Percentiles rank a stretch among this genome's conserved stretches.
phyloP scores from a whole-genome alignment of 495 filamentous ascomycete species.

The Lineolata rhizophorae region DNA sequence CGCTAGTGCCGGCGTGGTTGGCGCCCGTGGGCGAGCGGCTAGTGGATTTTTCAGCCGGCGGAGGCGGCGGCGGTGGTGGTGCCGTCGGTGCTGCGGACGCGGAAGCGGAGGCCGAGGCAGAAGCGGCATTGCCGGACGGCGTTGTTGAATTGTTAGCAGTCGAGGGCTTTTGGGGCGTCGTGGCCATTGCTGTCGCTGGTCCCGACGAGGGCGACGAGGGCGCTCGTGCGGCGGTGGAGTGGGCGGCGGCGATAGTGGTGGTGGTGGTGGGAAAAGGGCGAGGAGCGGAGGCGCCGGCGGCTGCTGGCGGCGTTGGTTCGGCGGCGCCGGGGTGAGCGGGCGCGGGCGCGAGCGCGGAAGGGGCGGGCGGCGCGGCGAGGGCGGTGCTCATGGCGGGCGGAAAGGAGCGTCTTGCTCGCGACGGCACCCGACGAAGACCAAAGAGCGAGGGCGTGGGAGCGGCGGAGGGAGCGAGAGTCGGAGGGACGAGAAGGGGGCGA shows the following conservation, averaged over 20 bases:
- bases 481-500: too few relatives aligned
- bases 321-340: constrained; percentile 4
- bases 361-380: constrained; percentile 10
- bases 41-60: constrained; percentile 14
- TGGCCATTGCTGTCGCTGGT: constrained; percentile 6
- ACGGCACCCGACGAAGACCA: too few relatives aligned
- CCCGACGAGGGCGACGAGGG: constrained; percentile 9
- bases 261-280: too few relatives aligned
- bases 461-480: too few relatives aligned
- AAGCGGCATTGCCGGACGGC: not conserved
- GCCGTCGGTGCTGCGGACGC: constrained; percentile 10
- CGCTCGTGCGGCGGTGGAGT: constrained; percentile 8
- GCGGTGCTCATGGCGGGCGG: constrained; percentile 9
- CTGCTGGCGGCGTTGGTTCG: constrained; percentile 11
- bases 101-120: not conserved
- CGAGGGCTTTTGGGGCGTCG: constrained; percentile 11
- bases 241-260: constrained; percentile 15
- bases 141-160: constrained; percentile 1
- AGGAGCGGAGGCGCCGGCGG: too few relatives aligned
- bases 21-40: constrained; percentile 16
- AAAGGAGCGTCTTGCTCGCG: too few relatives aligned
- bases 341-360: constrained; percentile 9
- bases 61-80: constrained; percentile 7
- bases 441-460: too few relatives aligned
- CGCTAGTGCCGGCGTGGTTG: too few relatives aligned